Evolutionary conservation across 306 rosid species (phyloP).

Genomic region (Canavalia ensiformis): DNA sequence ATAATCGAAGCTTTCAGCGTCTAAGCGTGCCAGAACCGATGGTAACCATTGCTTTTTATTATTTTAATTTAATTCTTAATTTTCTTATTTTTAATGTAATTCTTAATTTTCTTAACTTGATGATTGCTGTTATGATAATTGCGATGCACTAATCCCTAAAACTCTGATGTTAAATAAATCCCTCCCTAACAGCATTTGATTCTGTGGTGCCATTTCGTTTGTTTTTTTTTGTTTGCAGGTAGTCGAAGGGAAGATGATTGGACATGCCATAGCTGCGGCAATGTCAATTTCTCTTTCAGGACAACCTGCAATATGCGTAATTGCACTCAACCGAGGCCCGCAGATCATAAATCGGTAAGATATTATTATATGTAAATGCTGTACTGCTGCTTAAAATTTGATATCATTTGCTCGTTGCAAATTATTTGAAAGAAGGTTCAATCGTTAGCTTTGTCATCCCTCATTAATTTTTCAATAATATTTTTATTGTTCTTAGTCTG

Average conservation of each 20-base stretch:
- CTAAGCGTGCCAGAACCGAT: conserved; percentile 80
- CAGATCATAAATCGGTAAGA: conserved; percentile 72
- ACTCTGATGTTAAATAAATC: background rate
- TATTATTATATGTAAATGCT: background rate
- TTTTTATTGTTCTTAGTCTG: too few species aligned
- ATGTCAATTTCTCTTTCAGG: conserved; percentile 83
- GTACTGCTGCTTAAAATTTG: background rate
- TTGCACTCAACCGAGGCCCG: conserved; percentile 85
- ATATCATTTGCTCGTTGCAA: background rate
- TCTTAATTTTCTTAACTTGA: too few species aligned
- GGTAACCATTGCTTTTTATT: conserved; percentile 44
- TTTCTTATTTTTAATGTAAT: too few species aligned
- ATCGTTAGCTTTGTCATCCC: too few species aligned
- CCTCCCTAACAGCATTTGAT: background rate
- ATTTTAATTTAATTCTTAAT: background rate
- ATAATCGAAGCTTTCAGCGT: conserved; percentile 69
- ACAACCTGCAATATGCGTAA: conserved; percentile 88
- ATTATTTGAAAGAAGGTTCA: background rate
- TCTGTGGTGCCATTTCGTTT: background rate
- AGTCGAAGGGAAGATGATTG: conserved; percentile 87
- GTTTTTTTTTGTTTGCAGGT: conserved; percentile 56
- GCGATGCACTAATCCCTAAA: too few species aligned
- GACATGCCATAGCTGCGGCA: conserved; percentile 85
- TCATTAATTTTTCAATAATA: too few species aligned
- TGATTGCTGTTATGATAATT: too few species aligned